Percentiles rank a stretch among this genome's conserved stretches.
Conservation (phyloP, 1,284 basidiomycete species). For the Malassezia sympodialis region DNA sequence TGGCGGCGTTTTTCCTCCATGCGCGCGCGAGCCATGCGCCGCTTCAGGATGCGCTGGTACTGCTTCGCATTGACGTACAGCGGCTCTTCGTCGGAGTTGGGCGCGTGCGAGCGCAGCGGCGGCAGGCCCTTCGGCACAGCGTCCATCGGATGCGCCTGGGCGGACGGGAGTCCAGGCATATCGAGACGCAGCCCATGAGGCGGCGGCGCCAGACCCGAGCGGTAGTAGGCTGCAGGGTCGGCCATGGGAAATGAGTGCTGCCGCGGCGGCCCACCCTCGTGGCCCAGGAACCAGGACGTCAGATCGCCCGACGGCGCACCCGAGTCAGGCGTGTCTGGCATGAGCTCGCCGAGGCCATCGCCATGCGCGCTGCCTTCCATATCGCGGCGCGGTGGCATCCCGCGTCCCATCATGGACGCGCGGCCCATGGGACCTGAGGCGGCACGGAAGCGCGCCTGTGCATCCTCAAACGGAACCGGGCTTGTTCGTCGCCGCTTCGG, state of each 20-base stretch:
- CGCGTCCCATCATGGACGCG: not conserved
- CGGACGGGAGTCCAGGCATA: constrained; percentile 6
- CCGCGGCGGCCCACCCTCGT: constrained; percentile 6
- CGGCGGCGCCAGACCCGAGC: not conserved
- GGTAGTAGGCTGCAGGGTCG: constrained; percentile 15
- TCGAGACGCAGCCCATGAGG: constrained; percentile 12
- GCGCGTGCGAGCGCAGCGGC: constrained; percentile 15
- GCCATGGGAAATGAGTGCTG: constrained; percentile 10
- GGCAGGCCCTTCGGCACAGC: constrained; percentile 1
- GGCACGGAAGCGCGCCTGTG: constrained; percentile 10
- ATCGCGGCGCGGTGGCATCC: constrained; percentile 11
- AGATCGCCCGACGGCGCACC: constrained; percentile 3
- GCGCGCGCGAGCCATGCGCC: constrained; percentile 34
- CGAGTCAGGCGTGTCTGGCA: constrained; percentile 2
- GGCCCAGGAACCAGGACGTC: constrained; percentile 14
- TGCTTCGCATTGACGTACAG: constrained; percentile 47
- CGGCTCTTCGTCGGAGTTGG: constrained; percentile 35
- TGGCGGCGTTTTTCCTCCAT: constrained; percentile 40
- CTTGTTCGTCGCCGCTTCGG: constrained; percentile 16
- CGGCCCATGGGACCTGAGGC: not conserved
- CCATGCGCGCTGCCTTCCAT: constrained; percentile 1
- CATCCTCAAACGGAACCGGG: constrained; percentile 15
- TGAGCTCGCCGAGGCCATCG: constrained; percentile 4
- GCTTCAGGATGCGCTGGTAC: constrained; percentile 43
- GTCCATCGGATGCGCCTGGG: constrained; percentile 2